Percentiles rank a stretch among this genome's conserved stretches.
phyloP scores from a whole-genome alignment of 2,329 filamentous ascomycete genomes.

The Allantophomopsis lycopodina region DNA sequence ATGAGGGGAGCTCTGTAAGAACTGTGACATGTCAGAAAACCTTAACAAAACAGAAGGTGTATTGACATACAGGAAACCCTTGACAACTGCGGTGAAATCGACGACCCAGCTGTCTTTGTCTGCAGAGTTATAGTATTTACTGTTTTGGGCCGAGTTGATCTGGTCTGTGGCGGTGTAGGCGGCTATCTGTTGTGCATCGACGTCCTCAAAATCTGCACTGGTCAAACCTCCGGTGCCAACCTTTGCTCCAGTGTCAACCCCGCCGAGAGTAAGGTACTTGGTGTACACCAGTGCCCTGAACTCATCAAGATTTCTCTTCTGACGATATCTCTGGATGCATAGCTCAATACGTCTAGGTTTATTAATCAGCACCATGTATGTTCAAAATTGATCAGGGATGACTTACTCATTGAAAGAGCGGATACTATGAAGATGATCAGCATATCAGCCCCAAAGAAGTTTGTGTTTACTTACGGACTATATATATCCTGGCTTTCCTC shows the following conservation, averaged over 20 bases:
- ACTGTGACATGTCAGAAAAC: conserved; percentile 18
- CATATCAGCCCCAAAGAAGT: neutral
- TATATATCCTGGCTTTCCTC: conserved; percentile 57
- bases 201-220: conserved; percentile 42
- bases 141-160: conserved; percentile 27
- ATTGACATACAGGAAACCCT: conserved; percentile 58
- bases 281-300: conserved; percentile 53
- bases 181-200: conserved; percentile 51
- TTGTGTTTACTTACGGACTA: conserved; percentile 31
- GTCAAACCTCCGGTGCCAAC: conserved; percentile 50
- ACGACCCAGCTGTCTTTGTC: conserved; percentile 52
- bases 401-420: conserved; percentile 43
- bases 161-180: conserved; percentile 49
- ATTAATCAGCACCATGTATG: neutral
- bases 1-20: conserved; percentile 41
- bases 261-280: conserved; percentile 73
- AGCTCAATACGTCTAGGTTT: conserved; percentile 56
- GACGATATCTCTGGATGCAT: conserved; percentile 70
- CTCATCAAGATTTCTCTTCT: conserved; percentile 58
- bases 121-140: conserved; percentile 35
- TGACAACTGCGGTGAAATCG: conserved; percentile 66
- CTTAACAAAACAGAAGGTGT: neutral
- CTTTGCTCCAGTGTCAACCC: conserved; percentile 50
- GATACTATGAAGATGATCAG: conserved; percentile 23
- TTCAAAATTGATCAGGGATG: neutral